A percentile compares a stretch with the other conserved stretches of the same genome.
phyloP scores from a whole-genome alignment of 78 protist species.

The Dictyostelium intermedium region DNA sequence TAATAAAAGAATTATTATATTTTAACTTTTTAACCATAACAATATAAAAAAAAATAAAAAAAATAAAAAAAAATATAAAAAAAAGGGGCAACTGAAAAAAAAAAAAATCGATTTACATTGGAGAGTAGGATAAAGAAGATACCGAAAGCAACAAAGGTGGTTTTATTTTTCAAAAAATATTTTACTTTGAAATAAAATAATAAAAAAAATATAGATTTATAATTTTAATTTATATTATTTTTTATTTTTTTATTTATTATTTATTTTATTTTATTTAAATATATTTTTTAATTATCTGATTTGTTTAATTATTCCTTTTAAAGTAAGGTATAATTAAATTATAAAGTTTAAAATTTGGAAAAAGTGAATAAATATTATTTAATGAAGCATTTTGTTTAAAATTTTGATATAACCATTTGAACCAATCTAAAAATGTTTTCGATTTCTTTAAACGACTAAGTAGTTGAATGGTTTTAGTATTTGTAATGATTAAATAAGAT shows the following conservation, averaged over 20 bases:
- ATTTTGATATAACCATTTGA: not conserved
- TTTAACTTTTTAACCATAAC: not conserved
- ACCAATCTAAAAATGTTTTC: not conserved
- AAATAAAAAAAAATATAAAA: not conserved
- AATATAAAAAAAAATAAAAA: not conserved
- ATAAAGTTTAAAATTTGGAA: not conserved
- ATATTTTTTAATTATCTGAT: not conserved
- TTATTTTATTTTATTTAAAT: not conserved
- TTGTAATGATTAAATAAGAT: slow-evolving; percentile 21
- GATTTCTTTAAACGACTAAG: not conserved
- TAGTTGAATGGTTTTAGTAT: slow-evolving; percentile 13
- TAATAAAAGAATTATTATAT: not conserved
- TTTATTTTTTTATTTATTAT: not conserved
- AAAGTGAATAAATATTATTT: not conserved
- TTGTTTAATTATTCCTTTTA: not conserved
- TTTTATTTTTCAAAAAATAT: not conserved
- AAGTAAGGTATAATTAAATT: slow-evolving; percentile 14
- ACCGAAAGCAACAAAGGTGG: not conserved
- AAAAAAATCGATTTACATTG: not conserved
- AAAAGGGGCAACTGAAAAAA: too few species aligned
- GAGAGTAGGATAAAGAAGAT: not conserved
- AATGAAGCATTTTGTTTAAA: not conserved
- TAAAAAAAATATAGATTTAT: not conserved
- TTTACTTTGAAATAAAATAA: not conserved
- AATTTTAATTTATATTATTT: not conserved